Evolutionary conservation across 257 asterid species (phyloP).

Genomic region (Echium plantagineum): DNA sequence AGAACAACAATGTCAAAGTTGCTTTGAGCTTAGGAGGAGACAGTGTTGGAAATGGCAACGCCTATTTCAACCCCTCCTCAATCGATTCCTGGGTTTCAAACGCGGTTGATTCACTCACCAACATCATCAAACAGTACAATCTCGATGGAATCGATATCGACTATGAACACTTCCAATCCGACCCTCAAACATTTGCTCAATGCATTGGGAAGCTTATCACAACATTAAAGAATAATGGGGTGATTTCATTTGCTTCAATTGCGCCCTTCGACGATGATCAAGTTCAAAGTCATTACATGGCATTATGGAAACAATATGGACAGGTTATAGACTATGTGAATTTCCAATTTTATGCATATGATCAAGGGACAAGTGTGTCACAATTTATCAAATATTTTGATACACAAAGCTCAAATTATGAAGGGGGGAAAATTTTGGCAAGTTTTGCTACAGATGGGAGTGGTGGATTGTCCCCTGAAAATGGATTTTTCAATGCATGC

Average conservation of each 20-base stretch:
- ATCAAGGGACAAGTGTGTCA: conserved; percentile 31
- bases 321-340: conserved; percentile 57
- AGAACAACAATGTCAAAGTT: conserved; percentile 45
- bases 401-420: conserved; percentile 37
- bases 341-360: conserved; percentile 63
- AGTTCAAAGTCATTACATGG: conserved; percentile 42
- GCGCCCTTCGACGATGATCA: conserved; percentile 46
- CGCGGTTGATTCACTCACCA: conserved; percentile 44
- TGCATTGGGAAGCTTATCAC: conserved; percentile 48
- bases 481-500: conserved; percentile 63
- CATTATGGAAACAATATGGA: too few species aligned
- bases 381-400: conserved; percentile 52
- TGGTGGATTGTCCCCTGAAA: conserved; percentile 47
- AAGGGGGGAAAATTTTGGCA: conserved; percentile 40
- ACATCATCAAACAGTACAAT: conserved; percentile 32
- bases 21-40: conserved; percentile 69
- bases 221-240: conserved; percentile 40
- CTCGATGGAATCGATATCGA: conserved; percentile 70
- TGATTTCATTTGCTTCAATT: conserved; percentile 46
- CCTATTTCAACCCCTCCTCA: conserved; percentile 37
- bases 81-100: conserved; percentile 47
- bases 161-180: conserved; percentile 55
- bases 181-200: conserved; percentile 60
- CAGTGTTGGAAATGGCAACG: conserved; percentile 13
- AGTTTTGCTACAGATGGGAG: conserved; percentile 60